These are phyloP conservation scores for Diaporthe citri DNA, from an alignment of 2,329 filamentous ascomycete species.

Conservation along the genomic window DNA sequence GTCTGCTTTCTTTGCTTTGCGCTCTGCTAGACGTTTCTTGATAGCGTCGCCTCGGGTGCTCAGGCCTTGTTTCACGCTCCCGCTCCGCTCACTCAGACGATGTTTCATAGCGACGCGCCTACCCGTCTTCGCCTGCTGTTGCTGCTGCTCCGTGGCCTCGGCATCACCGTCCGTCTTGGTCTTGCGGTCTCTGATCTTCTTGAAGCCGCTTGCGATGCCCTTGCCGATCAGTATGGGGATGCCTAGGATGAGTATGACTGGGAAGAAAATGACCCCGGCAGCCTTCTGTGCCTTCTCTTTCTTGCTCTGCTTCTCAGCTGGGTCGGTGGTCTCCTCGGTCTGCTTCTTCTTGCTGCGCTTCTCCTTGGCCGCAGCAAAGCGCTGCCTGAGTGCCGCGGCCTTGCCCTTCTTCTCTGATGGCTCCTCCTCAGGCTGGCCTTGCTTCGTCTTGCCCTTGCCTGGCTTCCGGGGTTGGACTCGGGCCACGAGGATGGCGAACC, in stretches of 20 bases:
- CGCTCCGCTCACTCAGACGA: slow-evolving; percentile 25
- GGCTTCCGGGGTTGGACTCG: background rate
- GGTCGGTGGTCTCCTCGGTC: background rate
- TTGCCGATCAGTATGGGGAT: slow-evolving; percentile 18
- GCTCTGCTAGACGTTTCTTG: slow-evolving; percentile 21
- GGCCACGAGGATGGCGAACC: slow-evolving; percentile 12
- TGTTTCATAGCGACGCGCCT: slow-evolving; percentile 27
- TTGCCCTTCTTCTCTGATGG: slow-evolving; percentile 10
- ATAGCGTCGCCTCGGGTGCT: slow-evolving; percentile 21
- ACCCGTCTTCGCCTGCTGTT: background rate
- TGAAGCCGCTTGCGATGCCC: slow-evolving; percentile 24
- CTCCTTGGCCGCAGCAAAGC: slow-evolving; percentile 11
- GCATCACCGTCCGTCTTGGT: background rate
- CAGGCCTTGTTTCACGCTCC: slow-evolving; percentile 26
- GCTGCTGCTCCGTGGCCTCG: background rate
- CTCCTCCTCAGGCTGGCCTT: background rate
- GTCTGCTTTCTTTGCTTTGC: slow-evolving; percentile 10
- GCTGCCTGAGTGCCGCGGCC: background rate
- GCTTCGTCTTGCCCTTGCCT: slow-evolving; percentile 5
- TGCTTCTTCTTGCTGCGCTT: slow-evolving; percentile 3
- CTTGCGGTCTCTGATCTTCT: slow-evolving; percentile 23
- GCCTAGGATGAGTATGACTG: slow-evolving; percentile 9
- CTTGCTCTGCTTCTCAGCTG: slow-evolving; percentile 12
- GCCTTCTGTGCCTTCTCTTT: slow-evolving; percentile 18
- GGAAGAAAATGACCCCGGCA: slow-evolving; percentile 20